A percentile compares a stretch with the other conserved stretches of the same genome.
Conservation (phyloP, 2,329 filamentous ascomycete species). For the Thelonectria blattea region DNA sequence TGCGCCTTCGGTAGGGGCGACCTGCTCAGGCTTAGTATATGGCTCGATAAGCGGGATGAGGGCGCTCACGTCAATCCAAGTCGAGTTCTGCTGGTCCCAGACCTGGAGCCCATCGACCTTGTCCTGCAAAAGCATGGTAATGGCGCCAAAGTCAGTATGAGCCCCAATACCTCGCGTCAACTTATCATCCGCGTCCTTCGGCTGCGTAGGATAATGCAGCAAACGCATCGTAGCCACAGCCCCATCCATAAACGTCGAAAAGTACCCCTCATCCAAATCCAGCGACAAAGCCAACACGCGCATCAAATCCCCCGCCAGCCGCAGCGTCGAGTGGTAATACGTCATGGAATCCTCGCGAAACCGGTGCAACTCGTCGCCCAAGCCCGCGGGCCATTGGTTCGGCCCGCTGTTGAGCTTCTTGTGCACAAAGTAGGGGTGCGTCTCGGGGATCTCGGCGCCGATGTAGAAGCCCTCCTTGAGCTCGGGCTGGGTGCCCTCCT, state of each 20-base stretch:
- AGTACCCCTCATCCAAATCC: slow-evolving; percentile 48
- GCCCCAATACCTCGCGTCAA: slow-evolving; percentile 51
- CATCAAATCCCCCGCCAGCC: slow-evolving; percentile 49
- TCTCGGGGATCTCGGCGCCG: slow-evolving; percentile 47
- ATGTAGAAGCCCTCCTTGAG: slow-evolving; percentile 51
- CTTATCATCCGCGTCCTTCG: slow-evolving; percentile 40
- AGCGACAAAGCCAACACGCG: slow-evolving; percentile 50
- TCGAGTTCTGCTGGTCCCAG: slow-evolving; percentile 48
- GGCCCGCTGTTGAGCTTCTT: slow-evolving; percentile 49
- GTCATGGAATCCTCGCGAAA: slow-evolving; percentile 48
- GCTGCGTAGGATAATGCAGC: slow-evolving; percentile 56
- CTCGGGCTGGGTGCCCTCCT: slow-evolving; percentile 52
- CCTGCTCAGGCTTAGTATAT: slow-evolving; percentile 33
- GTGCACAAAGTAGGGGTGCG: slow-evolving; percentile 49
- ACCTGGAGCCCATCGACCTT: slow-evolving; percentile 58
- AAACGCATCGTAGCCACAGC: slow-evolving; percentile 52
- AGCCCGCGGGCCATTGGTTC: slow-evolving; percentile 51
- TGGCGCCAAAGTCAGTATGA: slow-evolving; percentile 62
- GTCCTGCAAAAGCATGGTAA: slow-evolving; percentile 62
- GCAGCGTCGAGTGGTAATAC: slow-evolving; percentile 49
- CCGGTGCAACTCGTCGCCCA: slow-evolving; percentile 36
- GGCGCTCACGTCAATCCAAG: slow-evolving; percentile 48
- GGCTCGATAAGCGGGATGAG: no score
- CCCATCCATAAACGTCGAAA: slow-evolving; percentile 51
- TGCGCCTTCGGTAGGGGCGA: slow-evolving; percentile 51